Evolutionary conservation across 352 stramenopile genomes (phyloP), one percentile per base, ranked within the genome.

Genomic region (Phytophthora lateralis): DNA sequence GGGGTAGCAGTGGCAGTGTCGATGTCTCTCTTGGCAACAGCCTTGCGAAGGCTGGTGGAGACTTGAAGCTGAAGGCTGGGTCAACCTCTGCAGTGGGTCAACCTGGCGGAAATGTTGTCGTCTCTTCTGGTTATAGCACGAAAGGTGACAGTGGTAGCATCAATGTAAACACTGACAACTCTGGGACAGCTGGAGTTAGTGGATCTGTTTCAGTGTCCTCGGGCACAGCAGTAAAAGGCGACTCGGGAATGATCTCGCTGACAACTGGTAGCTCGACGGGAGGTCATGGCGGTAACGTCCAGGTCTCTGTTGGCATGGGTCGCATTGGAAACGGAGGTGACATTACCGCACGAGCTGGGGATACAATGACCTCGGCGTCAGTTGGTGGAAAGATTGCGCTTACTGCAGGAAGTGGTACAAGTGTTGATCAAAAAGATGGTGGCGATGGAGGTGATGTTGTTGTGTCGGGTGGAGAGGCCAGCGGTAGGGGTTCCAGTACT

Each of bases 111-210:
- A 75, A 79, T 29, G 74, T 98, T 21, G 47, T 70, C 4, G 80
- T 98, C 55, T 75, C 55, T 12, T 95, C 87, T 52, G 96, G 94
- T 1, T 85, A 59, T 52, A 91, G 81, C 34, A 60, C 73, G 5
- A 66, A 73, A 29, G 63, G 59, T 30, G 88, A 92, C 47, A 98
- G 86, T 52, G 95, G 96, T 9, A 68, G 63, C 30, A 63, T 97
- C n/a, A 77, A 60, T 14, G 58, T 98, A 32, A 69, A 69, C 24
- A 97, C 87, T 7, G 75, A 85, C 15, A 74, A 86, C 34, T 90
- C 91, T 10, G 92, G 91, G 11, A 75, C 64, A 46, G 58, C 68
- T 56, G 93, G 93, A n/a, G 75, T 77, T 15, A 96, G 82, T 59
- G 89, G 90, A 2, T 75, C 66, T n/a, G 73, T 97, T 47, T 53